phyloP scores from a whole-genome alignment of 2,329 filamentous ascomycete genomes.

The Myotisia sp. region DNA sequence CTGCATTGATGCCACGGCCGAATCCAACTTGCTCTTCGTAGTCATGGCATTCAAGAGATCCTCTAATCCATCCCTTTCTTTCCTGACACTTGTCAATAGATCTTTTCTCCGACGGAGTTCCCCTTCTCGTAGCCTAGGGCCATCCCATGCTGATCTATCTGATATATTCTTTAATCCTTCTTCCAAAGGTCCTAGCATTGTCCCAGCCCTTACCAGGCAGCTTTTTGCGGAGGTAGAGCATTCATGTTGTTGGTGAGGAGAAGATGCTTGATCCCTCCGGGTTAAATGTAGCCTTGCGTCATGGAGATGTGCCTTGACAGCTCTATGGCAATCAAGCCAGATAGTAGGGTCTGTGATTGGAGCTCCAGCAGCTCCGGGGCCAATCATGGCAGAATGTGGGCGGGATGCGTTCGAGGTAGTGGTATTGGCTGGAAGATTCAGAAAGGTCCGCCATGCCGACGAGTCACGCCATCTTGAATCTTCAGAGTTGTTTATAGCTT shows the following conservation, averaged over 20 bases:
- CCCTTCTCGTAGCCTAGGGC: constrained; percentile 41
- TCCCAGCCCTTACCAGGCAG: constrained; percentile 42
- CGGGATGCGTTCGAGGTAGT: constrained; percentile 22
- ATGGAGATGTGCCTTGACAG: constrained; percentile 47
- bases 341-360: constrained; percentile 40
- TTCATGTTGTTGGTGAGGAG: constrained; percentile 47
- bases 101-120: constrained; percentile 46
- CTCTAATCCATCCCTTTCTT: constrained; percentile 49
- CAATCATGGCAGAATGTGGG: constrained; percentile 31
- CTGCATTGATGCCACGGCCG: constrained; percentile 32
- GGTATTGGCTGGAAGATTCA: constrained; percentile 38
- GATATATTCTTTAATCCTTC: constrained; percentile 37
- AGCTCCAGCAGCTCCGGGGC: constrained; percentile 20
- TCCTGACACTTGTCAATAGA: constrained; percentile 41
- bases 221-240: constrained; percentile 48
- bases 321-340: constrained; percentile 48
- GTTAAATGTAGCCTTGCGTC: constrained; percentile 46
- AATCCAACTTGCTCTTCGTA: constrained; percentile 34
- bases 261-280: constrained; percentile 44
- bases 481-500: constrained; percentile 41
- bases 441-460: constrained; percentile 43
- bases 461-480: constrained; percentile 46
- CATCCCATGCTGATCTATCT: constrained; percentile 17
- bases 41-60: constrained; percentile 45
- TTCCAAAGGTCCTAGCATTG: constrained; percentile 42